These are phyloP conservation scores for Ehretia macrophylla DNA, from an alignment of 257 asterid genomes.

Conservation along the genomic window DNA sequence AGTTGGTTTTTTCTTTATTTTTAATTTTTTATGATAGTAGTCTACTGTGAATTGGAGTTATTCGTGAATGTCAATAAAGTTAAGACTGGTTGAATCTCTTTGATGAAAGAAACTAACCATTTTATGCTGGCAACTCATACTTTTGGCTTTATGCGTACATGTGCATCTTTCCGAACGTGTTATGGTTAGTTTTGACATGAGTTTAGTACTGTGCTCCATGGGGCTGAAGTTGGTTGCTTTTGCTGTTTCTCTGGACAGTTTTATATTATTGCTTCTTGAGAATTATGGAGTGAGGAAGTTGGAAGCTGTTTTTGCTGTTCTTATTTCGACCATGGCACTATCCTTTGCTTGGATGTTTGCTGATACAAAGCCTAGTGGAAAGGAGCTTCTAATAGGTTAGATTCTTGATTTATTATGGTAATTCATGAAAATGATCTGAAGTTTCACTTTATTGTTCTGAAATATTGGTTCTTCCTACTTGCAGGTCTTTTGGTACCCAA, in stretches of 20 bases:
- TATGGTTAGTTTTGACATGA: neutral
- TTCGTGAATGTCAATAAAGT: too few relatives aligned
- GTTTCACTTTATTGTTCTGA: neutral
- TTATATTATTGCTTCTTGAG: conserved; percentile 89
- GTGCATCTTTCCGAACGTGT: too few relatives aligned
- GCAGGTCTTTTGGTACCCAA: conserved; percentile 85
- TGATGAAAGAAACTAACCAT: neutral
- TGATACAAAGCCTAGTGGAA: conserved; percentile 74
- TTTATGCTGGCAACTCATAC: neutral
- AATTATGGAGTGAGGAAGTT: conserved; percentile 98
- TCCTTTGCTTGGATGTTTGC: conserved; percentile 99
- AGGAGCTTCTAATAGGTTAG: conserved; percentile 73
- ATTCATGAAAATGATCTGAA: neutral
- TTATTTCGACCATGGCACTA: conserved; percentile 83
- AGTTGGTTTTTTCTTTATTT: neutral
- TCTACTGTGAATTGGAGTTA: too few relatives aligned
- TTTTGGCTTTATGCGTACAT: neutral
- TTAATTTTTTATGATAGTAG: too few relatives aligned
- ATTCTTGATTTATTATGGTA: conserved; percentile 7
- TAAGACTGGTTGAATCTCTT: too few relatives aligned
- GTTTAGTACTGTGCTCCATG: conserved; percentile 16
- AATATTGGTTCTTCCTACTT: neutral
- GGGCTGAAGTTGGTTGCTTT: conserved; percentile 14
- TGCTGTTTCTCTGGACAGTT: conserved; percentile 43
- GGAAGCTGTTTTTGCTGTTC: conserved; percentile 96